phyloP scores from a whole-genome alignment of 257 asterid species.

The Solanum ahanhuiri region DNA sequence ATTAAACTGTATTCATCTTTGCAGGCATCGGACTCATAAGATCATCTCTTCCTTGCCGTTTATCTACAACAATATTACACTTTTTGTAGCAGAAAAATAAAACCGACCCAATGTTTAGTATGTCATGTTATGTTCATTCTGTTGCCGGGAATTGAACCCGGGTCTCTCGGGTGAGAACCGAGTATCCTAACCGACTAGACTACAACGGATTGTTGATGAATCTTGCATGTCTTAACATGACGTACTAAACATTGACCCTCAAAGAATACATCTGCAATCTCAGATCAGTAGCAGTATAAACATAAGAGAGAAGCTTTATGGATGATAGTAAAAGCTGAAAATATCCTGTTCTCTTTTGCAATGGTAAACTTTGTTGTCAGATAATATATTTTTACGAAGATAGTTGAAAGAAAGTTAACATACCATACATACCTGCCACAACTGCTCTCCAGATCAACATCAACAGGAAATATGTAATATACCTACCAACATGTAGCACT shows the following conservation, averaged over 20 bases:
- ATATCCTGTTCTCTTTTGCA: background rate
- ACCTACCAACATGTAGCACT: background rate
- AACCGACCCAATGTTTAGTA: background rate
- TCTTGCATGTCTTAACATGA: background rate
- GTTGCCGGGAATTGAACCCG: constrained; percentile 95
- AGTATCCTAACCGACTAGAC: constrained; percentile 99
- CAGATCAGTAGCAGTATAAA: background rate
- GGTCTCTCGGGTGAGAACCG: constrained; percentile 99
- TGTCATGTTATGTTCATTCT: background rate
- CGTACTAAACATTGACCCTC: background rate
- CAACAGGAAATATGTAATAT: background rate
- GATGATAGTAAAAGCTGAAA: background rate
- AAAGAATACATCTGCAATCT: background rate
- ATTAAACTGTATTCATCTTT: background rate
- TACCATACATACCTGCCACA: background rate
- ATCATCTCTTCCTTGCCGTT: background rate
- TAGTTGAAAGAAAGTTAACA: background rate
- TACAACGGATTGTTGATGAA: constrained; percentile 48
- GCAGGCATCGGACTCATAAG: background rate
- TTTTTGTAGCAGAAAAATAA: background rate
- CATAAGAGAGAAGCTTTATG: background rate
- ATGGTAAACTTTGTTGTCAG: background rate
- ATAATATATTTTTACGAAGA: background rate
- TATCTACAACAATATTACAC: background rate
- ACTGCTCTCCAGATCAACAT: background rate